Percentiles rank a stretch among this genome's conserved stretches.
Conservation (phyloP, 768 basidiomycete species). For the Agrocybe pediades region DNA sequence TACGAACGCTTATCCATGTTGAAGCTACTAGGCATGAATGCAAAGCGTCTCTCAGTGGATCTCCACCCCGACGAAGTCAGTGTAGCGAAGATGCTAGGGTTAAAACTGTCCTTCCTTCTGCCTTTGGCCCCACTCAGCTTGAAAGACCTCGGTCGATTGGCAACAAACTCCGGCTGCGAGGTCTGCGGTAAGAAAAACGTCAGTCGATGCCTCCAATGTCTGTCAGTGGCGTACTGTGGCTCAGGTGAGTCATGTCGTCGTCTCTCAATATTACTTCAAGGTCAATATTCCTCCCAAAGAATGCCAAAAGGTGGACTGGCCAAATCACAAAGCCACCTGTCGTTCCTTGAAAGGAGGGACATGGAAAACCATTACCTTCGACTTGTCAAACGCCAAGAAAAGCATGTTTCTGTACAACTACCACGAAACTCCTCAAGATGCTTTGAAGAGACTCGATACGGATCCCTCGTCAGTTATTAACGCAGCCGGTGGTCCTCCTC, state of each 20-base stretch:
- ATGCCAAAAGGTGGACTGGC: slow-evolving; percentile 43
- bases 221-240: slow-evolving; percentile 36
- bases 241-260: slow-evolving; percentile 24
- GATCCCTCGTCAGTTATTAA: neutral
- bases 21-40: too few relatives aligned
- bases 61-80: too few relatives aligned
- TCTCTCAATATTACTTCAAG: neutral
- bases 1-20: too few relatives aligned
- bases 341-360: slow-evolving; percentile 37
- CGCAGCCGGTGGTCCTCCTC: slow-evolving; percentile 16
- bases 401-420: slow-evolving; percentile 18
- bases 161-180: slow-evolving; percentile 34
- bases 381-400: neutral
- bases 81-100: too few relatives aligned
- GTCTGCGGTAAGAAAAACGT: slow-evolving; percentile 36
- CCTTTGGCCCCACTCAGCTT: slow-evolving; percentile 36
- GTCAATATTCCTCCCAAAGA: slow-evolving; percentile 20
- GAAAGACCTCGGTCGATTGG: slow-evolving; percentile 36
- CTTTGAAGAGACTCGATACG: neutral
- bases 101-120: slow-evolving; percentile 34
- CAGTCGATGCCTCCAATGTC: slow-evolving; percentile 36
- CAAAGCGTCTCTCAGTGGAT: too few relatives aligned
- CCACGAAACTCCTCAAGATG: slow-evolving; percentile 19
- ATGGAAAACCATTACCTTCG: slow-evolving; percentile 33
- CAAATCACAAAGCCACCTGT: slow-evolving; percentile 36